Base-by-base conservation (phyloP, 805 yeast genomes). In the Geotrichum ghanense region DNA sequence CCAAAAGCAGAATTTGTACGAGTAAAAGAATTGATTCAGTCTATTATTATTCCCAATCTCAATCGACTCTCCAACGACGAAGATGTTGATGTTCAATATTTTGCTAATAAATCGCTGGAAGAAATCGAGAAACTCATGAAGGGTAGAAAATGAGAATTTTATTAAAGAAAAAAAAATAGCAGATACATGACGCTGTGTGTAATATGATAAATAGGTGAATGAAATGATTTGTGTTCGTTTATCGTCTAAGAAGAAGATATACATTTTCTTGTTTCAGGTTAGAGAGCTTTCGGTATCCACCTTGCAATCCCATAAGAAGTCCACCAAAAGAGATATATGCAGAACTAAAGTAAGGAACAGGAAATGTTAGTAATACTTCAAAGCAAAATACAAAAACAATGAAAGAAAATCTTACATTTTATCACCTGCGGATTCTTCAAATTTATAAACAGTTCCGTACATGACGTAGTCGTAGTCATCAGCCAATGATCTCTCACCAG, bases 391-490 rank as follows among this genome's bases (percentile, higher is more conserved):
- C 7, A 14, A 31, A n/a, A 43, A 16, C 42, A 22, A 5, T 22
- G 22, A 20, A 43, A 22, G 2, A 6, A 21, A 17, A n/a, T 53
- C 69, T 50, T 45, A 65, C 60, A 71, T 69, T 54, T 70, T 68
- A 51, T 73, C 77, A 53, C 76, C 76, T 40, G 73, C 71, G 51
- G 81, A 77, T 68, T 92, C 98, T 64, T 90, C 96, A 61, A 92
- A 92, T 65, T 90, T 89, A 72, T 92, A 92, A 42, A 92, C 95
- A 4, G 95, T 88, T 46, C 98, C 98, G 63, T 89, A 80, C 97
- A 92, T 90, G 54, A 92, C 97, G 59, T 92, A 92, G 65, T 90
- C 97, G 69, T 88, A 90, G 61, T 92, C 97, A 63, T 90, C 97
- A 54, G 96, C 95, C 58, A 90, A 73, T 3, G 94, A 76, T 60